Conservation (phyloP, 192 early-diverging fungal species). For the Pilaira anomala region DNA sequence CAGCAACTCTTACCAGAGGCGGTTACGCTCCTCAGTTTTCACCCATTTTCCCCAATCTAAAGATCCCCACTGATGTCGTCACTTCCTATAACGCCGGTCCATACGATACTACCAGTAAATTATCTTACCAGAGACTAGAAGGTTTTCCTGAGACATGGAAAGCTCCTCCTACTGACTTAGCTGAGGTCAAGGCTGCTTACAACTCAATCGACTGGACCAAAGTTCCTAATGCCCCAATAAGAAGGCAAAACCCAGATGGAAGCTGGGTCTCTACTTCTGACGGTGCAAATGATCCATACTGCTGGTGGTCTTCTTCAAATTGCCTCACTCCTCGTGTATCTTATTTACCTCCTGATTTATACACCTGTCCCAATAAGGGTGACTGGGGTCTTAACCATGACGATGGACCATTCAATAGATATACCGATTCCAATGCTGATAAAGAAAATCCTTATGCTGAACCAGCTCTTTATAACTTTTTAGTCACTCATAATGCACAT, state of each 20-base stretch:
- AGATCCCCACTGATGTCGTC: no score
- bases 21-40: not conserved
- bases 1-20: not conserved
- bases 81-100: no score
- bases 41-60: not conserved
- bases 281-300: constrained; percentile 15
- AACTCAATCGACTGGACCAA: constrained; percentile 27
- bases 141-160: constrained; percentile 27
- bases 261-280: not conserved
- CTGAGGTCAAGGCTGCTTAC: constrained; percentile 23
- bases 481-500: constrained; percentile 12
- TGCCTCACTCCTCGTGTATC: constrained; percentile 12
- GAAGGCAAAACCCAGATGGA: constrained; percentile 14
- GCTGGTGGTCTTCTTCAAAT: constrained; percentile 25
- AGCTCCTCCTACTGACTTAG: constrained; percentile 26
- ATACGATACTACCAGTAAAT: no score
- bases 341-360: constrained; percentile 22
- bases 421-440: not conserved
- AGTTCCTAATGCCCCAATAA: constrained; percentile 25
- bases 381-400: constrained; percentile 47
- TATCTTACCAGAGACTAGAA: not conserved
- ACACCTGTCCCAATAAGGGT: constrained; percentile 25
- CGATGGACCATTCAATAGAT: constrained; percentile 35
- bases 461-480: constrained; percentile 28
- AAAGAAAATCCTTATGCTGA: constrained; percentile 10